Evolutionary conservation across 441 rosid genomes (phyloP).

Genomic region (Manihot esculenta): DNA sequence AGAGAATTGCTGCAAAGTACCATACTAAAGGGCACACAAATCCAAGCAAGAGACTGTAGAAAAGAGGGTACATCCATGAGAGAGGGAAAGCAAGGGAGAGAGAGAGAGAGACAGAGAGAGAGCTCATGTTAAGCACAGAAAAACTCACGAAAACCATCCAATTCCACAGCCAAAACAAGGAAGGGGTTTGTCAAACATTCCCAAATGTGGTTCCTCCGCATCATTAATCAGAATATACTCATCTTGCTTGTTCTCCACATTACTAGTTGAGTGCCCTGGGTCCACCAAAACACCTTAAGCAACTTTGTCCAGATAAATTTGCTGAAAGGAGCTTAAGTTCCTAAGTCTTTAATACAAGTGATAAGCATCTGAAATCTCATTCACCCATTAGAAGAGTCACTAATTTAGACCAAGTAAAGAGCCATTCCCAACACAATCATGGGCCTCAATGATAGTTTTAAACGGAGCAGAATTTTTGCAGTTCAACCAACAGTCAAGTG

Average conservation of each 20-base stretch:
- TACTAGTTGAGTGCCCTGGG: conserved; percentile 40
- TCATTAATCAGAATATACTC: conserved; percentile 48
- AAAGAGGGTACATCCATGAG: conserved; percentile 16
- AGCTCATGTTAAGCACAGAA: not conserved
- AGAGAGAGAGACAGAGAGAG: no score
- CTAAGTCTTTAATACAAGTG: not conserved
- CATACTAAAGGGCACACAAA: conserved; percentile 70
- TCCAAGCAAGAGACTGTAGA: conserved; percentile 67
- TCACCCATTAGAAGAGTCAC: not conserved
- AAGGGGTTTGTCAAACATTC: conserved; percentile 78
- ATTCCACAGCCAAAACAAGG: conserved; percentile 92
- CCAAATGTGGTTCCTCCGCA: conserved; percentile 49
- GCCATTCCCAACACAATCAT: not conserved
- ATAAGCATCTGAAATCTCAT: not conserved
- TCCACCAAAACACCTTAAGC: conserved; percentile 20
- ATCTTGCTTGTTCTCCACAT: conserved; percentile 40
- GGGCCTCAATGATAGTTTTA: not conserved
- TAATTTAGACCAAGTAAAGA: not conserved
- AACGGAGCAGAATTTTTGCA: not conserved
- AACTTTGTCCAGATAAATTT: conserved; percentile 7
- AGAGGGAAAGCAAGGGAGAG: no score
- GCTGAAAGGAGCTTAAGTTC: not conserved
- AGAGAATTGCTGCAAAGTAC: conserved; percentile 76
- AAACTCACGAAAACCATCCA: conserved; percentile 87
- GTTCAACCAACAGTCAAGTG: not conserved